Conservation (phyloP, 257 asterid species). For the Solanum sejunctum region DNA sequence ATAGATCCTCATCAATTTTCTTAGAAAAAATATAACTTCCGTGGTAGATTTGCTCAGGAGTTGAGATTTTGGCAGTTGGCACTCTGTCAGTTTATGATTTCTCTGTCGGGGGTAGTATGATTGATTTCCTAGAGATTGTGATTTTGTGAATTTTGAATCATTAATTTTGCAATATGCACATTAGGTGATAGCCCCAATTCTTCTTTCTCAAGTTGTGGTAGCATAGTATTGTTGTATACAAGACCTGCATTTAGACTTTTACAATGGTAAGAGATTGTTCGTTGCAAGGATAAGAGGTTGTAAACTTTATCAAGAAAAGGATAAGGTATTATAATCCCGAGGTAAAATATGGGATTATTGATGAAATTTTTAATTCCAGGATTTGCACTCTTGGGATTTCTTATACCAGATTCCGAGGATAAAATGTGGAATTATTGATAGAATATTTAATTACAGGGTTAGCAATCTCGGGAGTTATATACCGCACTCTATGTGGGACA, state of each 20-base stretch:
- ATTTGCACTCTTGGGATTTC: not conserved
- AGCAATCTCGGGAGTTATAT: not conserved
- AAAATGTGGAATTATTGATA: not conserved
- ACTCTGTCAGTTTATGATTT: not conserved
- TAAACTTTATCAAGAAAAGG: not conserved
- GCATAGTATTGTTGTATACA: not conserved
- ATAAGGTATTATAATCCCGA: not conserved
- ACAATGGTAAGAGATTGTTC: not conserved
- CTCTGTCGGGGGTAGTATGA: not conserved
- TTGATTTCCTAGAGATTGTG: not conserved
- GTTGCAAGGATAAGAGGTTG: not conserved
- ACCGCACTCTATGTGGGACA: not conserved
- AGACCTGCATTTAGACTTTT: not conserved
- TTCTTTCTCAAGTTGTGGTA: not conserved
- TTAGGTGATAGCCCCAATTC: not conserved
- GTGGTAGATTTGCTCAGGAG: not conserved
- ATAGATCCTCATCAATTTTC: not conserved
- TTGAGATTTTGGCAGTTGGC: not conserved
- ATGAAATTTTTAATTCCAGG: not conserved
- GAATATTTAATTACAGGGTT: not conserved
- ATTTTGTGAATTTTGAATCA: not conserved
- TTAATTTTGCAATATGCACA: not conserved
- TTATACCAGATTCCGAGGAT: not conserved
- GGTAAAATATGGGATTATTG: not conserved
- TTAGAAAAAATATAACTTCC: not conserved